phyloP scores from a whole-genome alignment of 2,329 filamentous ascomycete genomes.

The Claviceps sp. region DNA sequence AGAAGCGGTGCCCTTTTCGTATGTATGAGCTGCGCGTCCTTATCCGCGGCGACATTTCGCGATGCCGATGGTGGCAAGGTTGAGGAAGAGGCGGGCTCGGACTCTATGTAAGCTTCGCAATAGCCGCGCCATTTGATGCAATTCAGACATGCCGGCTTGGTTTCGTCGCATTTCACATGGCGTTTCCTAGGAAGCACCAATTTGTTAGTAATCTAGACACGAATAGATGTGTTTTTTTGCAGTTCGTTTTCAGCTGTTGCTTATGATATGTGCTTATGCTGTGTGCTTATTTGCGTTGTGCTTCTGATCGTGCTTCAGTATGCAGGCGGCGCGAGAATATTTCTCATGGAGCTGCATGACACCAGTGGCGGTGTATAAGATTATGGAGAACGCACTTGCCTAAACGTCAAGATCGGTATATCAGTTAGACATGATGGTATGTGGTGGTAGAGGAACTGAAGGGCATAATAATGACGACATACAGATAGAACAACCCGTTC shows the following conservation, averaged over 20 bases:
- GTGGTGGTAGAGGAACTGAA: neutral
- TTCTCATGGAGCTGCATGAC: too few species aligned
- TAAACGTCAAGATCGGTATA: conserved; percentile 2
- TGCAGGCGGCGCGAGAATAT: too few species aligned
- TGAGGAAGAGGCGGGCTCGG: conserved; percentile 4
- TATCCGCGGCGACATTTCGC: conserved; percentile 2
- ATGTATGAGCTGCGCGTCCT: conserved; percentile 16
- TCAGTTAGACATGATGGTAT: neutral
- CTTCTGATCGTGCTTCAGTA: neutral
- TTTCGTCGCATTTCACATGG: conserved; percentile 30
- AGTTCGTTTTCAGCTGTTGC: too few species aligned
- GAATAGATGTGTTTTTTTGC: too few species aligned
- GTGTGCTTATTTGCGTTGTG: neutral
- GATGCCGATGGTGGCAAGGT: neutral
- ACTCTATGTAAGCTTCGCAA: conserved; percentile 21
- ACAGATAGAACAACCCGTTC: conserved; percentile 26
- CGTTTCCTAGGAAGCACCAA: conserved; percentile 18
- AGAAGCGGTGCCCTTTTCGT: conserved; percentile 17
- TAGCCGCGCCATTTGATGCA: conserved; percentile 28
- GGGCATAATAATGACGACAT: conserved; percentile 10
- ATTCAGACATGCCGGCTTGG: conserved; percentile 26
- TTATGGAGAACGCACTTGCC: conserved; percentile 17
- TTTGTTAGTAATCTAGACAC: neutral
- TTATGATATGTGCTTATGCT: too few species aligned
- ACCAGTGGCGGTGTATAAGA: conserved; percentile 8